Percentiles rank a stretch among this genome's conserved stretches.
These are phyloP conservation scores for Calocybe indica DNA, from an alignment of 768 basidiomycete species.

Conservation along the genomic window DNA sequence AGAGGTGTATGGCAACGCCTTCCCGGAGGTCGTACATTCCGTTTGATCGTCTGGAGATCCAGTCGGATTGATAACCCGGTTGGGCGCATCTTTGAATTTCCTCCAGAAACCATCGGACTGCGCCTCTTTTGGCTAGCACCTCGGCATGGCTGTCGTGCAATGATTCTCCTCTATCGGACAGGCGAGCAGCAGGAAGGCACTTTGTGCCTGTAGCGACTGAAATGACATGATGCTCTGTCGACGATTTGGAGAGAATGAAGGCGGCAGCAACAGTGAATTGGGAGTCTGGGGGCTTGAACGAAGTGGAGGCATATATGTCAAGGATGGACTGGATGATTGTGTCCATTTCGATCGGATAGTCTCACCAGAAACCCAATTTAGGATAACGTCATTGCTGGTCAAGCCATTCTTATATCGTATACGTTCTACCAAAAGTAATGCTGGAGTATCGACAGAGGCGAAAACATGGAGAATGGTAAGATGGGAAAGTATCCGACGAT, in stretches of 20 bases:
- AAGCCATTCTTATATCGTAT: no score
- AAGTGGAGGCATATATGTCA: slow-evolving; percentile 36
- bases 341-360: no score
- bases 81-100: slow-evolving; percentile 43
- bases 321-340: slow-evolving; percentile 26
- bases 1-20: slow-evolving; percentile 54
- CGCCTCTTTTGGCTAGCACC: slow-evolving; percentile 78
- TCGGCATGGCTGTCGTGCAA: slow-evolving; percentile 92
- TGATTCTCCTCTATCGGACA: slow-evolving; percentile 68
- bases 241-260: slow-evolving; percentile 31
- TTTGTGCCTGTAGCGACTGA: slow-evolving; percentile 82
- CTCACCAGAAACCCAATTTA: no score
- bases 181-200: slow-evolving; percentile 60
- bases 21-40: slow-evolving; percentile 40
- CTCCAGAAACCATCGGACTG: slow-evolving; percentile 73
- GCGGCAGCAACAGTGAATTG: slow-evolving; percentile 66
- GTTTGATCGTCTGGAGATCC: slow-evolving; percentile 34
- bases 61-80: slow-evolving; percentile 32
- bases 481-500: no score
- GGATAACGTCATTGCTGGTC: no score
- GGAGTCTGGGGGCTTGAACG: slow-evolving; percentile 42
- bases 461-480: no score
- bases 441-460: no score
- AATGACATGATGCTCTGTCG: slow-evolving; percentile 41
- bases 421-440: no score